Base-by-base conservation (phyloP, 1,284 basidiomycete genomes). In the Trichosporon sp. region DNA sequence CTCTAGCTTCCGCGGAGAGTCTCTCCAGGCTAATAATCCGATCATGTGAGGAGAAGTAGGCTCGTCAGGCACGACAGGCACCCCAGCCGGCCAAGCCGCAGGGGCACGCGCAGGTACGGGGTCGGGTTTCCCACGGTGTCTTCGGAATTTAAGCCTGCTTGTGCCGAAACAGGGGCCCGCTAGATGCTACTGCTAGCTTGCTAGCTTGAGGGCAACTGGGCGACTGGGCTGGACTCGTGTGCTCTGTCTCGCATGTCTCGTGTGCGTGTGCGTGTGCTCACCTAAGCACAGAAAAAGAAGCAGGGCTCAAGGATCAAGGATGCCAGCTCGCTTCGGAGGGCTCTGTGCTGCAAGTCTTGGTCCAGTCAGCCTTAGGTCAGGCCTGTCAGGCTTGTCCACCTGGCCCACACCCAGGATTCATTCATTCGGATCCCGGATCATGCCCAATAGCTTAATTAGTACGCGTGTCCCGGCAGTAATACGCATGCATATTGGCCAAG, bases 11-110 rank as follows among this genome's bases (percentile, higher is more conserved):
- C 46, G 46, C 46, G 46, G 46, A 52, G 46, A 52, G 46, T 52
- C 46, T 52, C 46, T 27, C 23, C 9, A 52, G 25, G 23, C 29
- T 52, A 29, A 52, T 52, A 27, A 52, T 52, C 46, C 46, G 46
- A 52, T 52, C 46, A 52, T 52, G 25, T 52, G 46, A 52, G 46
- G 46, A 52, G 46, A 52, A 52, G 23, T 52, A n/a, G n/a, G 10
- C 25, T 27, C 11, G 23, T 16, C 46, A 52, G 46, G 46, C 46
- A 29, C 46, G 6, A 10, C 25, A 29, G 7, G 2, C 13, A 25
- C 16, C 7, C 44, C 21, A 27, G 46, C 4, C n/a, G n/a, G n/a
- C n/a, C n/a, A n/a, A n/a, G n/a, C n/a, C n/a, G n/a, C n/a, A n/a
- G n/a, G n/a, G n/a, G n/a, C n/a, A n/a, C n/a, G n/a, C 25, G 9